A percentile compares a stretch with the other conserved stretches of the same genome.
These are phyloP conservation scores for Podospora didyma DNA, from an alignment of 495 filamentous ascomycete species.

Conservation along the genomic window DNA sequence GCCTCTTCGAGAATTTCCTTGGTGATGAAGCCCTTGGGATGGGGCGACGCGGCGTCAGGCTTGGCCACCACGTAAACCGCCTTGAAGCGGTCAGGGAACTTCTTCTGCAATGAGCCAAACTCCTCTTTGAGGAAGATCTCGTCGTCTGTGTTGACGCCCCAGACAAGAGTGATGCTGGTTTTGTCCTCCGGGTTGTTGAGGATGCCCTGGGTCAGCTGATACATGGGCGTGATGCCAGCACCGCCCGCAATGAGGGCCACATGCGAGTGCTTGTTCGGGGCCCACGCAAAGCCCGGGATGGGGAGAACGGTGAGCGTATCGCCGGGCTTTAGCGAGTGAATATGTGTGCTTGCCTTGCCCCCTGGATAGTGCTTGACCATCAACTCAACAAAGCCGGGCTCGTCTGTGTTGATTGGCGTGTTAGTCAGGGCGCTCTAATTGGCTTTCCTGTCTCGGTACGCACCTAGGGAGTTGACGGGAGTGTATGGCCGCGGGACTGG, in stretches of 20 bases:
- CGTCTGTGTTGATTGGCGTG: slow-evolving; percentile 30
- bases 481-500: slow-evolving; percentile 59
- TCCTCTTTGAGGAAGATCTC: slow-evolving; percentile 58
- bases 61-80: slow-evolving; percentile 56
- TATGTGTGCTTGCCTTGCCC: slow-evolving; percentile 56
- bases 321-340: slow-evolving; percentile 60
- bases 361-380: slow-evolving; percentile 63
- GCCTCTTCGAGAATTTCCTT: slow-evolving; percentile 52
- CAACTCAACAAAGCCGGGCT: slow-evolving; percentile 52
- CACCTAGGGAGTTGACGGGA: slow-evolving; percentile 53
- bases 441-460: not conserved
- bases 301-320: slow-evolving; percentile 52
- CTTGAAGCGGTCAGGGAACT: slow-evolving; percentile 55
- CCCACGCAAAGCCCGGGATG: slow-evolving; percentile 51
- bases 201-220: slow-evolving; percentile 57
- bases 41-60: slow-evolving; percentile 35
- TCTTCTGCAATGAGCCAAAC: slow-evolving; percentile 47
- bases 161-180: slow-evolving; percentile 60
- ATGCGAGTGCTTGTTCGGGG: slow-evolving; percentile 50
- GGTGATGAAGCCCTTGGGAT: slow-evolving; percentile 53
- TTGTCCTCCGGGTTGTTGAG: slow-evolving; percentile 57
- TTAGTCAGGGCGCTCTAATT: slow-evolving; percentile 1
- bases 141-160: slow-evolving; percentile 60
- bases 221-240: slow-evolving; percentile 62
- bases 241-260: slow-evolving; percentile 60